These are phyloP conservation scores for Teunomyces funiuensis DNA, from an alignment of 805 yeast species.

Conservation along the genomic window DNA sequence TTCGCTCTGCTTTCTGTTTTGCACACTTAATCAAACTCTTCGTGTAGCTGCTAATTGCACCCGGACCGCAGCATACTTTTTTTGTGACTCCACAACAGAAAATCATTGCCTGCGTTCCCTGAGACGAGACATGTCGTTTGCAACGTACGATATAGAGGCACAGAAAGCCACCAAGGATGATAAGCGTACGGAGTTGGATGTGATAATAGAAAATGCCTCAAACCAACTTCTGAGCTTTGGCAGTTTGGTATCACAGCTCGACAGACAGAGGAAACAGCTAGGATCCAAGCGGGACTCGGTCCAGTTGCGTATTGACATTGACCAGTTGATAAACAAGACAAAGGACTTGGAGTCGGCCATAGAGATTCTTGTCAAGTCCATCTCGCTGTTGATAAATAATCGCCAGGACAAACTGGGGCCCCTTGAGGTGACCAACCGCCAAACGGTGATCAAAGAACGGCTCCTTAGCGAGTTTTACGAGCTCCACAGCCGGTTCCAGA, in stretches of 20 bases:
- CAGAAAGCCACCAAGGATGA: slow-evolving; percentile 28
- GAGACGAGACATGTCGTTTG: slow-evolving; percentile 48
- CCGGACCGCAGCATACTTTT: no score
- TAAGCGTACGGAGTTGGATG: slow-evolving; percentile 27
- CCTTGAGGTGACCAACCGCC: slow-evolving; percentile 33
- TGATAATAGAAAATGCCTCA: slow-evolving; percentile 36
- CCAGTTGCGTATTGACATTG: slow-evolving; percentile 35
- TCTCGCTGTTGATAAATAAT: slow-evolving; percentile 26
- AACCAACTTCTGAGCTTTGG: slow-evolving; percentile 47
- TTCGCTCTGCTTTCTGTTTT: no score
- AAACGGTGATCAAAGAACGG: slow-evolving; percentile 49
- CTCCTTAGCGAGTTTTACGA: slow-evolving; percentile 56
- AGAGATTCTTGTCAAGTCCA: slow-evolving; percentile 26
- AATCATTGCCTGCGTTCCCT: background rate
- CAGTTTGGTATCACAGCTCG: slow-evolving; percentile 49
- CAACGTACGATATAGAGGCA: slow-evolving; percentile 52
- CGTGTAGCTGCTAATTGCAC: no score
- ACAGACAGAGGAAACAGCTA: slow-evolving; percentile 46
- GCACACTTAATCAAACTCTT: no score
- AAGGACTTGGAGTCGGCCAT: slow-evolving; percentile 32
- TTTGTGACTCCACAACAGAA: background rate
- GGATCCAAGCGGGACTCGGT: slow-evolving; percentile 53
- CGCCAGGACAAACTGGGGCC: slow-evolving; percentile 19
- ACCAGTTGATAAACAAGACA: slow-evolving; percentile 32
- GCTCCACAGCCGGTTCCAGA: slow-evolving; percentile 46